Evolutionary conservation across 2,329 filamentous ascomycete species (phyloP), one percentile per base, ranked within the genome.

Genomic region (Aphanocladium album): DNA sequence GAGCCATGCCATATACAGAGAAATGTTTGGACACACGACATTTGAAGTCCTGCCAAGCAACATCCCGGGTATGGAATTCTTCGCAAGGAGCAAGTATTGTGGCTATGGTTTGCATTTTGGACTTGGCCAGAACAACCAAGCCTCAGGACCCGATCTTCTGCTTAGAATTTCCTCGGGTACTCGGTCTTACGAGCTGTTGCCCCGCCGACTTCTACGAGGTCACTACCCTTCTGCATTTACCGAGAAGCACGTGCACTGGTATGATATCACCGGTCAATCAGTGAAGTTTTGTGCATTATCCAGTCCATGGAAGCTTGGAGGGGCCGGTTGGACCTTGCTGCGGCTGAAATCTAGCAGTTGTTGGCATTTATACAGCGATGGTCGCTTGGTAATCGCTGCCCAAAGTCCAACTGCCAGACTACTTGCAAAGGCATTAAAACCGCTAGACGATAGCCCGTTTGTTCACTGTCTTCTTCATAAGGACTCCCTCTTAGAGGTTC

Each of bases 161-260:
- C 50, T 52, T 52, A 62, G 0, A 71, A 75, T 3, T 61, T 80
- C 0, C 58, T 75, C 1, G 66, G 67, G 67, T 7, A 69, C 69
- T 0, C 25, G 39, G 0, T 55, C 21, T 0, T 69, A 62, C 5
- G 66, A 73, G 17, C 63, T 79, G 0, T 43, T 81, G 0, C 76
- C 78, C 0, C 50, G 61, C 0, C 41, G 63, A 9, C 14, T 74
- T 1, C 70, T 80, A 0, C 3, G 60, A 0, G 33, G 43, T 1
- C 55, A 53, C 0, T 59, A 80, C 2, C 79, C 80, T 21, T 16
- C n/a, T 35, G n/a, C 63, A 3, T 76, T 83, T n/a, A 63, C 78
- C 1, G 49, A 74, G 3, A 64, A 75, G 0, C 76, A 71, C 62
- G 69, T 74, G 0, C 80, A 83, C 62, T 84, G 81, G 80, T 75